These are phyloP conservation scores for Phytophthora cryptogea DNA, from an alignment of 352 stramenopile species.

Conservation along the genomic window DNA sequence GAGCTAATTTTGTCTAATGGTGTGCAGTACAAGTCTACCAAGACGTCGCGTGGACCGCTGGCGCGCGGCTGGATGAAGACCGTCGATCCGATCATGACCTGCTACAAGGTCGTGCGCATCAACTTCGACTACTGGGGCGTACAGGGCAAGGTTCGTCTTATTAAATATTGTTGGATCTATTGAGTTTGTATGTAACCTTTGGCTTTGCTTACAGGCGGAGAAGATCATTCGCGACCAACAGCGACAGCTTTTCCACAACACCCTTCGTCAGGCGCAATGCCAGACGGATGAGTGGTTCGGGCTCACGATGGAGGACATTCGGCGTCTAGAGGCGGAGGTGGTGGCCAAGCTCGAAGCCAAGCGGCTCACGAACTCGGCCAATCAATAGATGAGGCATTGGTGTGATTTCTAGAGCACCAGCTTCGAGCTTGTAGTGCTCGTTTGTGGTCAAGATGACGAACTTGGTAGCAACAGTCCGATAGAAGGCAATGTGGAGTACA, in stretches of 20 bases:
- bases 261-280: constrained; percentile 74
- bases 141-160: constrained; percentile 57
- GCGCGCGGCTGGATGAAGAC: constrained; percentile 68
- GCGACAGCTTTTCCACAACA: constrained; percentile 81
- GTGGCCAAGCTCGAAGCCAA: constrained; percentile 81
- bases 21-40: constrained; percentile 67
- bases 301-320: constrained; percentile 86
- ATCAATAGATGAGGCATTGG: constrained; percentile 37
- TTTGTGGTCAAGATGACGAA: not conserved
- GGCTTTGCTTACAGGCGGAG: constrained; percentile 45
- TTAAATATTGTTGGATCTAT: not conserved
- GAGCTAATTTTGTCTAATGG: not conserved
- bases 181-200: not conserved
- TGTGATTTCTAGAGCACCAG: constrained; percentile 2
- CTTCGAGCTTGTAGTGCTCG: not conserved
- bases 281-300: constrained; percentile 84
- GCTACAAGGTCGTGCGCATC: constrained; percentile 86
- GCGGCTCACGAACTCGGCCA: constrained; percentile 47
- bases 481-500: constrained; percentile 2
- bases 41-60: constrained; percentile 75
- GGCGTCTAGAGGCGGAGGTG: constrained; percentile 72
- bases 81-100: constrained; percentile 82
- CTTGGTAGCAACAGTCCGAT: constrained; percentile 1
- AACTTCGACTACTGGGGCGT: constrained; percentile 91
- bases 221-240: constrained; percentile 86